These are phyloP conservation scores for Glycine soja DNA, from an alignment of 306 rosid species.

Conservation along the genomic window DNA sequence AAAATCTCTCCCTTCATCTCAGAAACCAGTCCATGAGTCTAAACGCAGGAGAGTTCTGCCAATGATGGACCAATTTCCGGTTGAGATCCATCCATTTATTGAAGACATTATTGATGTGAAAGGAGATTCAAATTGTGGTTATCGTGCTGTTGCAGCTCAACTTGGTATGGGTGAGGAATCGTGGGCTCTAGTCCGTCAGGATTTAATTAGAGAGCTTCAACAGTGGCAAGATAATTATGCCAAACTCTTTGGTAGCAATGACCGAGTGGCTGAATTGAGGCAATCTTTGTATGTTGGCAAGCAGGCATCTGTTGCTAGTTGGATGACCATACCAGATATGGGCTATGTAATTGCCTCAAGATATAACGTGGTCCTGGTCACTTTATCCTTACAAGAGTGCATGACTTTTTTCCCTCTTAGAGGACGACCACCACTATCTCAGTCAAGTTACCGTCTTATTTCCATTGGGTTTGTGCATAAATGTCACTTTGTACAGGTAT, in stretches of 20 bases:
- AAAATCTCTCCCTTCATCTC: neutral
- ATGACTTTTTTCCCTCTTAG: conserved; percentile 22
- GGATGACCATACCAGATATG: conserved; percentile 21
- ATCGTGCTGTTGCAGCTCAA: conserved; percentile 3
- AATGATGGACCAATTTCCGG: conserved; percentile 17
- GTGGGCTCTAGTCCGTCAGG: conserved; percentile 18
- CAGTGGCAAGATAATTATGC: neutral
- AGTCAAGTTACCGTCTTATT: neutral
- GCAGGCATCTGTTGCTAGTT: neutral
- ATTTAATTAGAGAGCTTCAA: conserved; percentile 23
- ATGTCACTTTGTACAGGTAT: conserved; percentile 26
- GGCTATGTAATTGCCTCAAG: conserved; percentile 17
- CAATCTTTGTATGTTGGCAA: conserved; percentile 23
- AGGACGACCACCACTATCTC: conserved; percentile 11
- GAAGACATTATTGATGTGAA: conserved; percentile 9
- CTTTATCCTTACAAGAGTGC: neutral
- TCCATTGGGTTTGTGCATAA: conserved; percentile 8
- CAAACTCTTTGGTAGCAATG: conserved; percentile 18
- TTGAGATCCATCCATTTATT: conserved; percentile 8
- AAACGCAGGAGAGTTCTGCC: conserved; percentile 1
- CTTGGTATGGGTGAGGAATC: conserved; percentile 34
- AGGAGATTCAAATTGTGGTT: conserved; percentile 21
- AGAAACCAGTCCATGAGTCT: neutral
- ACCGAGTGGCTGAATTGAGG: conserved; percentile 7
- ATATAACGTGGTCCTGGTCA: neutral